A percentile compares a stretch with the other conserved stretches of the same genome.
These are phyloP conservation scores for Pythium plurisporium DNA, from an alignment of 352 stramenopile genomes.

Conservation along the genomic window DNA sequence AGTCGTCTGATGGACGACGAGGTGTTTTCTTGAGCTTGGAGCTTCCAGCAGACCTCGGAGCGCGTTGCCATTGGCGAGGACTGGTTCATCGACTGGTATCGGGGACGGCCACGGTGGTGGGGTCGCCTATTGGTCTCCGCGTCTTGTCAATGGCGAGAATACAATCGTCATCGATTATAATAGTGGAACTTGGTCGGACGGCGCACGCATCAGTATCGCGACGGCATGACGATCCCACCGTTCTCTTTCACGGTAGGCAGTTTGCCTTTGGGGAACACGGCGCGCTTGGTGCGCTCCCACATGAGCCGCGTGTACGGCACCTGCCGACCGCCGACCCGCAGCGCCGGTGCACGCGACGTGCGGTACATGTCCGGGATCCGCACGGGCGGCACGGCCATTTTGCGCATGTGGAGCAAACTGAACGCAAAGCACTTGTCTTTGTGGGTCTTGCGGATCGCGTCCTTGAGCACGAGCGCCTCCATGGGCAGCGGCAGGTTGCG, in stretches of 20 bases:
- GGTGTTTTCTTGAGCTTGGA: too few species aligned
- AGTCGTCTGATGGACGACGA: too few species aligned
- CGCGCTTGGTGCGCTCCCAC: conserved; percentile 47
- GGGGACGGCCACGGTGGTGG: too few species aligned
- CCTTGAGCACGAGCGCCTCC: conserved; percentile 41
- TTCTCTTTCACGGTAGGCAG: conserved; percentile 2
- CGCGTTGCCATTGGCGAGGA: too few species aligned
- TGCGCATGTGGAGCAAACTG: conserved; percentile 40
- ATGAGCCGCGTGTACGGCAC: conserved; percentile 53
- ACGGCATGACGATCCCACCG: conserved; percentile 1
- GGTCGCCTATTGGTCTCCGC: too few species aligned
- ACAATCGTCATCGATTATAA: too few species aligned
- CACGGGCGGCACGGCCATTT: conserved; percentile 42
- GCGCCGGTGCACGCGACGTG: conserved; percentile 1
- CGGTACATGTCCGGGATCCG: conserved; percentile 35
- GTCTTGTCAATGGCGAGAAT: too few species aligned
- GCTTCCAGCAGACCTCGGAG: too few species aligned
- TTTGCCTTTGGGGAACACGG: background rate
- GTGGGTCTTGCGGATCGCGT: conserved; percentile 31
- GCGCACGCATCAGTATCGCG: background rate
- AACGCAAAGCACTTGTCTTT: conserved; percentile 29
- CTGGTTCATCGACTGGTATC: too few species aligned
- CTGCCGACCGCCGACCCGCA: conserved; percentile 34
- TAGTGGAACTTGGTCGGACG: too few species aligned
- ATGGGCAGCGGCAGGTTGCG: conserved; percentile 12